Evolutionary conservation across 2,329 filamentous ascomycete genomes (phyloP).

Genomic region (Moelleriella libera): DNA sequence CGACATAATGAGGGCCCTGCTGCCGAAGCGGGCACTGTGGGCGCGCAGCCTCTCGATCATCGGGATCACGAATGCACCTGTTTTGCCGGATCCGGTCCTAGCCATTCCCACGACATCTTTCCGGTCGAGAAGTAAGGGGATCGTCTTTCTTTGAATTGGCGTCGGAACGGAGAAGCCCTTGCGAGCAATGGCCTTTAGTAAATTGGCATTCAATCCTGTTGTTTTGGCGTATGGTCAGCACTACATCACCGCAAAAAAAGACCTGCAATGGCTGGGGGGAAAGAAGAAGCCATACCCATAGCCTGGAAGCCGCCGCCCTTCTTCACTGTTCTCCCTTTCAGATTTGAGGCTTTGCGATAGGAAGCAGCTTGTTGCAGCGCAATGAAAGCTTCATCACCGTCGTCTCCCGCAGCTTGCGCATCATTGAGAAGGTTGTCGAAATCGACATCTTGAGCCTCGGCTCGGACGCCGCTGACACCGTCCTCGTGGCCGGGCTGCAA

Average conservation of each 20-base stretch:
- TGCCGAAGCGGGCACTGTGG: slow-evolving; percentile 76
- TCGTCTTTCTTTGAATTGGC: slow-evolving; percentile 93
- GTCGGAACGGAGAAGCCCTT: slow-evolving; percentile 96
- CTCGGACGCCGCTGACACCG: slow-evolving; percentile 22
- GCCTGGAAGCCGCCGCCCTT: slow-evolving; percentile 95
- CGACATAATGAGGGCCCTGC: slow-evolving; percentile 76
- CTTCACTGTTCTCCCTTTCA: slow-evolving; percentile 77
- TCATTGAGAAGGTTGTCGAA: slow-evolving; percentile 47
- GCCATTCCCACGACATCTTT: slow-evolving; percentile 99
- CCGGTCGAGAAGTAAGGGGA: slow-evolving; percentile 76
- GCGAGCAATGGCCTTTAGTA: slow-evolving; percentile 79
- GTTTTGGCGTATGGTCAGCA: too few relatives aligned
- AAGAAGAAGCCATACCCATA: slow-evolving; percentile 47
- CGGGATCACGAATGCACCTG: slow-evolving; percentile 92
- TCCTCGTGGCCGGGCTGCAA: slow-evolving; percentile 52
- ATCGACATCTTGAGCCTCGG: slow-evolving; percentile 32
- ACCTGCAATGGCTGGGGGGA: background rate
- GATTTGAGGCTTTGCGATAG: slow-evolving; percentile 69
- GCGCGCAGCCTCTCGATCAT: slow-evolving; percentile 91
- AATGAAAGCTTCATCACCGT: slow-evolving; percentile 80
- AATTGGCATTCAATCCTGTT: slow-evolving; percentile 58
- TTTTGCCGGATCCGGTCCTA: slow-evolving; percentile 96
- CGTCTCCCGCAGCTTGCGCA: slow-evolving; percentile 31
- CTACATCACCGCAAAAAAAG: background rate
- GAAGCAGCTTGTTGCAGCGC: slow-evolving; percentile 74